These are phyloP conservation scores for Apiospora arundinis DNA, from an alignment of 2,329 filamentous ascomycete species.

Conservation along the genomic window DNA sequence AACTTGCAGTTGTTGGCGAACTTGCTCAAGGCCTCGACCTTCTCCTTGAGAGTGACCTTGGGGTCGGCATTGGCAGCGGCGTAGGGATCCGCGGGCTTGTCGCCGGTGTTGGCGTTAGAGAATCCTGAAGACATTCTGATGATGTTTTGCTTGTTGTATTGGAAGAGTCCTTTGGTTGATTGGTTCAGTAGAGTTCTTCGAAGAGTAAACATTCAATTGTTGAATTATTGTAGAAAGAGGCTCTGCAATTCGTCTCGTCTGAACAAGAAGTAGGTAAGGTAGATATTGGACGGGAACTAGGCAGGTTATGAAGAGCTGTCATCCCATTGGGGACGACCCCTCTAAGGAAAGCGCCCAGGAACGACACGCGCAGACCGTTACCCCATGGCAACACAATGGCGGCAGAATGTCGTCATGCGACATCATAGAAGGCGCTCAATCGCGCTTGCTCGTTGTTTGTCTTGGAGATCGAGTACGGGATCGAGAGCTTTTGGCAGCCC, in stretches of 20 bases:
- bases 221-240: not conserved
- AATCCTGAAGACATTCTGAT: constrained; percentile 37
- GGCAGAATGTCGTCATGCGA: constrained; percentile 12
- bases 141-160: not conserved
- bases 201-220: constrained; percentile 2
- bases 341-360: not conserved
- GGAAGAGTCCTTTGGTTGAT: not conserved
- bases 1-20: constrained; percentile 81
- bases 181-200: constrained; percentile 6
- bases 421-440: constrained; percentile 1
- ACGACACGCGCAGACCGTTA: not conserved
- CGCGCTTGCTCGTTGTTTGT: not conserved
- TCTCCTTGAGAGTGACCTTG: constrained; percentile 69
- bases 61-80: constrained; percentile 71
- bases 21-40: constrained; percentile 73
- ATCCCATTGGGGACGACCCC: not conserved
- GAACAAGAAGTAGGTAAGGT: not conserved
- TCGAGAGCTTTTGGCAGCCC: constrained; percentile 2
- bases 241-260: constrained; percentile 10
- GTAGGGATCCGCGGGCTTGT: constrained; percentile 77
- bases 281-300: constrained; percentile 4
- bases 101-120: constrained; percentile 66
- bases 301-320: not conserved
- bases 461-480: constrained; percentile 10
- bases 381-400: not conserved